Evolutionary conservation across 176 grass and related monocot species (phyloP).

Genomic region (Carex myosuroides): DNA sequence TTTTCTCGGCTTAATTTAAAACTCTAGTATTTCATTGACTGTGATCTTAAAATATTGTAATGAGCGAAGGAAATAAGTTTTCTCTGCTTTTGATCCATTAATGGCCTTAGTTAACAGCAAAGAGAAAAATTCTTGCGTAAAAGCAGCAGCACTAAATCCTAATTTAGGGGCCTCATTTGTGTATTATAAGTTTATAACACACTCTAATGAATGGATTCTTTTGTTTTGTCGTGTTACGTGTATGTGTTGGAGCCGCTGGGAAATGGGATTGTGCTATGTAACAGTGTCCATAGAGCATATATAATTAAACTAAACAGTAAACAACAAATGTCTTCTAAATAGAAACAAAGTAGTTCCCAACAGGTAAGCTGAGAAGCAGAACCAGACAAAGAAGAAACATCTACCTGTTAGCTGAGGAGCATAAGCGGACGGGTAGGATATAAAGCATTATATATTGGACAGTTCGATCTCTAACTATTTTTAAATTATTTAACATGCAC

Average conservation of each 20-base stretch:
- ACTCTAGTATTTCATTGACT: background rate
- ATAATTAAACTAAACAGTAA: too few relatives aligned
- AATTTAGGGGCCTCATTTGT: background rate
- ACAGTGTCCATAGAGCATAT: background rate
- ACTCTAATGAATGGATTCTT: slow-evolving; percentile 6
- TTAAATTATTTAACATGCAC: background rate
- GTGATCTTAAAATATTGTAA: background rate
- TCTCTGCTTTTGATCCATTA: background rate
- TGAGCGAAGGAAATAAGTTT: background rate
- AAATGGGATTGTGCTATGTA: background rate
- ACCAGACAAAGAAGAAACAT: slow-evolving; percentile 7
- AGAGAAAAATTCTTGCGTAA: background rate
- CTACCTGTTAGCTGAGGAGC: background rate
- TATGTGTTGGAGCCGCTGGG: background rate
- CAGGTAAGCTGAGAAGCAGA: background rate
- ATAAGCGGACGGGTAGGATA: background rate
- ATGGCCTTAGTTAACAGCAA: background rate
- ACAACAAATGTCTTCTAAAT: slow-evolving; percentile 1
- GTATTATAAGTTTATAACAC: background rate
- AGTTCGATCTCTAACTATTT: background rate
- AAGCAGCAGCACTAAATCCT: background rate
- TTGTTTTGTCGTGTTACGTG: background rate
- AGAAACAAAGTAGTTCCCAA: background rate
- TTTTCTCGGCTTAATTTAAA: background rate
- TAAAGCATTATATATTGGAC: background rate